Base-by-base conservation (phyloP, 495 filamentous ascomycete species). In the Aspergillus carlsbadensis region DNA sequence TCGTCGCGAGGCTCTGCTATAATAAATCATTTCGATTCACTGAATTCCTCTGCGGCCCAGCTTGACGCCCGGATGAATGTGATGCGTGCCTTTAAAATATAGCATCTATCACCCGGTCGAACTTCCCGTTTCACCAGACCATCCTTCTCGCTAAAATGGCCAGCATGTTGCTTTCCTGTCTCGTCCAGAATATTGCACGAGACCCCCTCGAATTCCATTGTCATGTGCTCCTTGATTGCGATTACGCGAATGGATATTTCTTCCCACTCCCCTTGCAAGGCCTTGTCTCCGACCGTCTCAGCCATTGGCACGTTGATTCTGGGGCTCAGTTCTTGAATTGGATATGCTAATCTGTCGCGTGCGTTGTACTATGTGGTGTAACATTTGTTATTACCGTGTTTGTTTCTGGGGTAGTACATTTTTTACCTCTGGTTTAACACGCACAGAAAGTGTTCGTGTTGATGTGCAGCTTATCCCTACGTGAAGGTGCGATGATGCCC, bases 181-280 rank as follows among this genome's bases (percentile, higher is more conserved):
- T 24, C 8, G 10, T 44, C 41, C 18, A 44, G 41, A 26, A 44
- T 44, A 24, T 44, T 44, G 41, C 41, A 44, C 14, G 41, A 22
- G 8, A 44, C 18, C 1, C 41, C 8, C 24, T 44, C 22, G 21
- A 26, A 44, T 44, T 22, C 57, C 8, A 59, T 29, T 10, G 26
- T 29, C 24, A 59, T 37, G 15, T 54, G 42, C 10, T 54, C 43
- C 17, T 49, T 20, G 33, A 44, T 54, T 29, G 36, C 41, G 18
- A 44, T 24, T 22, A 2, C 17, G 14, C 18, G 22, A 44, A 22
- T 6, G 2, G 18, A 26, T 11, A 44, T 44, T 3, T 44, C 17
- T 13, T 44, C 41, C 41, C 41, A 26, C 41, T 34, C 15, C 22
- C 34, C 45, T 20, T 22, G 2, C 5, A 43, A 13, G 8, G 36